Conservation (phyloP, 176 grass and related monocot genomes). For the Zizania latifolia region DNA sequence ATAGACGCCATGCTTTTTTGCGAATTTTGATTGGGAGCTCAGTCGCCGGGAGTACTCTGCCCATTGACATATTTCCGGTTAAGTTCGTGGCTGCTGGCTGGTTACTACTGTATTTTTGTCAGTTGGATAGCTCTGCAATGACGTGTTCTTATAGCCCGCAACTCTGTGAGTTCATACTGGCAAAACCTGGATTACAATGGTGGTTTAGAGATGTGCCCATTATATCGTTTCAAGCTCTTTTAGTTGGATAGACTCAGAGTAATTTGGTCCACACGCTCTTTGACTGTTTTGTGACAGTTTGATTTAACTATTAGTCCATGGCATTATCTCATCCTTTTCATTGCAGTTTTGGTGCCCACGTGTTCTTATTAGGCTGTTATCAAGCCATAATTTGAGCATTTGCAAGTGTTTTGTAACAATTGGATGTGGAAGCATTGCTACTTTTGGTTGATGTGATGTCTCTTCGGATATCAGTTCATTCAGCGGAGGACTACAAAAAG, state of each 20-base stretch:
- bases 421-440: background rate
- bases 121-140: background rate
- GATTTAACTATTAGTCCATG: background rate
- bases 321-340: background rate
- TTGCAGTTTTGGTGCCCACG: background rate
- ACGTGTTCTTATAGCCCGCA: background rate
- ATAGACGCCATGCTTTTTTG: background rate
- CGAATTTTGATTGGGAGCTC: too few relatives aligned
- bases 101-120: background rate
- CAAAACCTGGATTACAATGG: background rate
- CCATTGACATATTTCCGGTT: background rate
- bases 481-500: background rate
- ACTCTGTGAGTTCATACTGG: background rate
- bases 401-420: background rate
- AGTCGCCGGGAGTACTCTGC: background rate
- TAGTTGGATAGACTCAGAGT: background rate
- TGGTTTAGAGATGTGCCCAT: background rate
- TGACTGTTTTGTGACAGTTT: background rate
- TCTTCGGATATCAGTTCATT: conserved; percentile 11
- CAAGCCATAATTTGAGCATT: background rate
- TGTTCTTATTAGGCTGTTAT: background rate
- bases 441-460: background rate
- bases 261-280: background rate
- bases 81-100: background rate
- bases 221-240: background rate